Conservation (phyloP, 2,329 filamentous ascomycete genomes). For the Calonectria naviculata region DNA sequence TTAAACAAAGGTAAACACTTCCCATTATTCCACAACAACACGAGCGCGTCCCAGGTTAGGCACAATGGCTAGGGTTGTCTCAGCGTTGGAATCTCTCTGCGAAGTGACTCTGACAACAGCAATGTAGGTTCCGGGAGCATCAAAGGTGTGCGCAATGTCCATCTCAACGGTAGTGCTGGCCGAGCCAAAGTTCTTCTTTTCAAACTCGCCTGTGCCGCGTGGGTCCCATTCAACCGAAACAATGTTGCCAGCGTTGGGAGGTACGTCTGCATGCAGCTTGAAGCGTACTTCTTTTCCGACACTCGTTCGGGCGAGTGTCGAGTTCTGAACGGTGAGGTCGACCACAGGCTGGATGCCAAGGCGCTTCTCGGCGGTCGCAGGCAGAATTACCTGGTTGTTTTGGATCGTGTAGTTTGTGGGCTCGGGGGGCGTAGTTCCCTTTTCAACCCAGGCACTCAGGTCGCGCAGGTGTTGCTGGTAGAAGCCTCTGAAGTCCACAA, state of each 20-base stretch:
- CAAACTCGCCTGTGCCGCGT: conserved; percentile 18
- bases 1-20: too few relatives aligned
- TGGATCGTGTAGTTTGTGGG: background rate
- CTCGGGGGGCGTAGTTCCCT: background rate
- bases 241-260: conserved; percentile 21
- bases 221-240: conserved; percentile 31
- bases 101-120: conserved; percentile 18
- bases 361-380: conserved; percentile 12
- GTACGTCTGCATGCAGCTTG: background rate
- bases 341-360: conserved; percentile 34
- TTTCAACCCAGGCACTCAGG: background rate
- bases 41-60: conserved; percentile 17
- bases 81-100: conserved; percentile 2
- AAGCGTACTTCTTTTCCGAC: conserved; percentile 16
- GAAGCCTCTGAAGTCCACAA: background rate
- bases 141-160: background rate
- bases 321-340: conserved; percentile 1
- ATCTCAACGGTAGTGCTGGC: background rate
- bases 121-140: conserved; percentile 19
- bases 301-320: background rate
- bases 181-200: background rate
- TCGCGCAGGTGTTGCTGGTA: background rate
- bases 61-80: background rate
- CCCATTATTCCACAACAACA: conserved; percentile 5
- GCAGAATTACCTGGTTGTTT: conserved; percentile 23